phyloP scores from a whole-genome alignment of 139 green algal species.

The Auxenochlorella pyrenoidosa region DNA sequence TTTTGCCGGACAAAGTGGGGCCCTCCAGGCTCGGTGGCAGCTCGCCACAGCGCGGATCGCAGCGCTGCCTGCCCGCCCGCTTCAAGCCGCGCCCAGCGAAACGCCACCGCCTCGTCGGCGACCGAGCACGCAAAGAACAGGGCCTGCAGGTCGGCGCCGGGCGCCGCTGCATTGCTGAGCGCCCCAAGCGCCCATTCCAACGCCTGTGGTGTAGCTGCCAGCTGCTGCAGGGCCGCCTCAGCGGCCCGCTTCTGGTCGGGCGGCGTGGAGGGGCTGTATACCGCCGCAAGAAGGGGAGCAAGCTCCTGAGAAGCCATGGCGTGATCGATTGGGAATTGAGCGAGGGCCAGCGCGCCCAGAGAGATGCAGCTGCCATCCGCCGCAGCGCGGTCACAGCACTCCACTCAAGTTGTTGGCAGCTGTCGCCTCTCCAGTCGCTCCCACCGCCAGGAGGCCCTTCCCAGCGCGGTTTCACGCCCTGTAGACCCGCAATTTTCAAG shows the following conservation, averaged over 20 bases:
- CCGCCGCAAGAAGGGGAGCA: background rate
- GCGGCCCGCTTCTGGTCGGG: background rate
- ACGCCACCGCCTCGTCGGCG: background rate
- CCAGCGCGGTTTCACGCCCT: background rate
- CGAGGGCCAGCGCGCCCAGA: too few relatives aligned
- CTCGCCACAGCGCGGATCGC: background rate
- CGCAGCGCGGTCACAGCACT: too few relatives aligned
- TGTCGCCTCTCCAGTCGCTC: too few relatives aligned
- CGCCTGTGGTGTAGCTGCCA: background rate
- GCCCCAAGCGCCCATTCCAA: slow-evolving; percentile 7
- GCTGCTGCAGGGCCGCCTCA: slow-evolving; percentile 2
- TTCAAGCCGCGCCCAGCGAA: background rate
- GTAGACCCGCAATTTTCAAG: background rate
- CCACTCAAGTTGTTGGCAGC: too few relatives aligned
- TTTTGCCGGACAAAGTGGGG: slow-evolving; percentile 33
- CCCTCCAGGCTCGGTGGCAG: background rate
- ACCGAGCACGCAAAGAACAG: slow-evolving; percentile 18
- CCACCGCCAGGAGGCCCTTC: background rate
- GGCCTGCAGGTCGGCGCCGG: background rate
- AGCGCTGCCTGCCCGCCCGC: slow-evolving; percentile 9
- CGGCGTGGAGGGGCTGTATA: background rate
- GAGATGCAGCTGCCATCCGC: too few relatives aligned
- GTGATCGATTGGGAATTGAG: too few relatives aligned
- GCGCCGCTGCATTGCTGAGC: background rate
- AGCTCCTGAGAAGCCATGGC: background rate